phyloP scores from a whole-genome alignment of 148 eudicot genomes.

The Persicaria maculosa region DNA sequence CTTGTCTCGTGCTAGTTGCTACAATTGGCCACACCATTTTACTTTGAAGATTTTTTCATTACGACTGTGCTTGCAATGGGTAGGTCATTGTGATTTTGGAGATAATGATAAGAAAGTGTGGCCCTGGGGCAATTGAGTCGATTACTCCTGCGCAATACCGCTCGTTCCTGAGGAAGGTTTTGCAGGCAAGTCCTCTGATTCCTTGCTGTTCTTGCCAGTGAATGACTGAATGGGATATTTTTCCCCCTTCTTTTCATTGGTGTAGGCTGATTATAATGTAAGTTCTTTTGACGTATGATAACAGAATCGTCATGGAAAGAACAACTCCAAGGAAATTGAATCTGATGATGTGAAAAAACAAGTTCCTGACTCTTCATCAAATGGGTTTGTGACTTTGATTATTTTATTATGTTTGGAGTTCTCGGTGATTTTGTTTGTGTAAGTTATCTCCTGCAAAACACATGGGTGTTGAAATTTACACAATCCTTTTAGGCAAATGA shows the following conservation, averaged over 20 bases:
- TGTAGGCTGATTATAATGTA: neutral
- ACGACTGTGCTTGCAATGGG: slow-evolving; percentile 9
- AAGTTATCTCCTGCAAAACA: no score
- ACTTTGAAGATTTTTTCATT: neutral
- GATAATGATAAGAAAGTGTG: slow-evolving; percentile 81
- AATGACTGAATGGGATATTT: neutral
- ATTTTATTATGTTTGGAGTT: neutral
- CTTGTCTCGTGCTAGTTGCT: neutral
- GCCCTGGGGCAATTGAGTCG: slow-evolving; percentile 47
- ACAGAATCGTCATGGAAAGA: slow-evolving; percentile 78
- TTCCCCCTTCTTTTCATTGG: neutral
- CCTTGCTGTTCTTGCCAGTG: neutral
- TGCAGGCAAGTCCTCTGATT: slow-evolving; percentile 36
- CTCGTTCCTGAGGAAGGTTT: slow-evolving; percentile 47
- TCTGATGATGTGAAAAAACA: slow-evolving; percentile 23
- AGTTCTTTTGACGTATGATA: neutral
- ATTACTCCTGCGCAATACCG: slow-evolving; percentile 57
- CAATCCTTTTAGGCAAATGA: neutral
- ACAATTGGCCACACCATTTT: neutral
- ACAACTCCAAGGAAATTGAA: slow-evolving; percentile 36
- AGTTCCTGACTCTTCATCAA: slow-evolving; percentile 23
- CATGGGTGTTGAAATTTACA: neutral
- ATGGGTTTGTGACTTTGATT: slow-evolving; percentile 30
- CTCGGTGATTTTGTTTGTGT: neutral
- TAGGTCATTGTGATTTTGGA: slow-evolving; percentile 84